Percentiles rank a stretch among this genome's conserved stretches.
These are phyloP conservation scores for Chondrostereum purpureum DNA, from an alignment of 1,284 basidiomycete species.

Conservation along the genomic window DNA sequence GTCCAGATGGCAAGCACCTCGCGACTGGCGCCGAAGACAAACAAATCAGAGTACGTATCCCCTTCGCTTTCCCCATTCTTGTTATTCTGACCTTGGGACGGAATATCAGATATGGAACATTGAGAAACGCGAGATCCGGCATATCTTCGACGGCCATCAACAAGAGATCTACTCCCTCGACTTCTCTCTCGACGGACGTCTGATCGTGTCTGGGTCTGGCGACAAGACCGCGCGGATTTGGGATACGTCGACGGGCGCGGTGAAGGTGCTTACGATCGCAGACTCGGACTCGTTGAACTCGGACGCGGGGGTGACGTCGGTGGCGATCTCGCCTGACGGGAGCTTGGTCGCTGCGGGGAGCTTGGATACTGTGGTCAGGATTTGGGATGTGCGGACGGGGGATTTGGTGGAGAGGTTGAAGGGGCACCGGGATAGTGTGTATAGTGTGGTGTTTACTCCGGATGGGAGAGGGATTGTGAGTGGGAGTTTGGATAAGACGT, in stretches of 20 bases:
- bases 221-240: slow-evolving; percentile 89
- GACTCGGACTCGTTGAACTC: slow-evolving; percentile 32
- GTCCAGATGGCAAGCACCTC: slow-evolving; percentile 60
- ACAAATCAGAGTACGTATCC: slow-evolving; percentile 49
- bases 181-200: slow-evolving; percentile 75
- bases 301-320: slow-evolving; percentile 22
- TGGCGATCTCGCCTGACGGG: slow-evolving; percentile 6
- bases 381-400: slow-evolving; percentile 4
- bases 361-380: slow-evolving; percentile 1
- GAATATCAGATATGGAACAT: slow-evolving; percentile 77
- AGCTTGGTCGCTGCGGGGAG: slow-evolving; percentile 3
- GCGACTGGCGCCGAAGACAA: slow-evolving; percentile 69
- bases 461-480: slow-evolving; percentile 66
- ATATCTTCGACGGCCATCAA: slow-evolving; percentile 74
- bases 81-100: slow-evolving; percentile 1
- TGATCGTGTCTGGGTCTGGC: slow-evolving; percentile 84
- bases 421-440: slow-evolving; percentile 73
- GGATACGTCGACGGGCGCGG: slow-evolving; percentile 66
- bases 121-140: slow-evolving; percentile 58
- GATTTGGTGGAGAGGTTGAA: slow-evolving; percentile 56
- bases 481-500: slow-evolving; percentile 68
- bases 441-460: slow-evolving; percentile 71
- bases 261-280: slow-evolving; percentile 12
- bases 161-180: slow-evolving; percentile 90
- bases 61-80: background rate